phyloP scores from a whole-genome alignment of 2,329 filamentous ascomycete species.

The Trichophyton verrucosum region DNA sequence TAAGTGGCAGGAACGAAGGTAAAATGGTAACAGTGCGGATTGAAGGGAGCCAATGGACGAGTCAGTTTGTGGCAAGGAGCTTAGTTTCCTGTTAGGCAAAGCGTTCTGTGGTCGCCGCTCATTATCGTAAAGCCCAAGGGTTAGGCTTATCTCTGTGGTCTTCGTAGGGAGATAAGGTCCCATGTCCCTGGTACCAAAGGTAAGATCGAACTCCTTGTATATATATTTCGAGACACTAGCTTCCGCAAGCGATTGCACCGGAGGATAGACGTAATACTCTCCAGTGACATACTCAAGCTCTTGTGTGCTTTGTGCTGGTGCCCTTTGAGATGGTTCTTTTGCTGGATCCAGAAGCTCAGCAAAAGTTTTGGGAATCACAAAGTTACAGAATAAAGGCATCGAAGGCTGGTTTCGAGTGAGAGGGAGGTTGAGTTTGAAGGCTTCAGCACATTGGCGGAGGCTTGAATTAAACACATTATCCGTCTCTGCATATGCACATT shows the following conservation, averaged over 20 bases:
- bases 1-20: constrained; percentile 26
- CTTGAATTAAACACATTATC: constrained; percentile 11
- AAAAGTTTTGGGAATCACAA: constrained; percentile 20
- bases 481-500: constrained; percentile 5
- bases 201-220: constrained; percentile 22
- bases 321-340: background rate
- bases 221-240: constrained; percentile 22
- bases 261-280: constrained; percentile 25
- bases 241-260: constrained; percentile 20
- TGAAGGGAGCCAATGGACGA: constrained; percentile 11
- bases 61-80: background rate
- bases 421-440: constrained; percentile 14
- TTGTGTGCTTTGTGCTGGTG: background rate
- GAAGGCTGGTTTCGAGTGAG: constrained; percentile 9
- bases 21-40: constrained; percentile 25
- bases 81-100: background rate
- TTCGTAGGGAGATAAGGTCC: constrained; percentile 22
- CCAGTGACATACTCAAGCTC: constrained; percentile 13
- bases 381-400: constrained; percentile 22
- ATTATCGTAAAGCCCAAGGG: constrained; percentile 15
- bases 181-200: constrained; percentile 22
- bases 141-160: constrained; percentile 23
- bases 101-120: constrained; percentile 7
- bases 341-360: background rate
- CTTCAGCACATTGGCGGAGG: constrained; percentile 17